Conservation (phyloP, 2,329 filamentous ascomycete genomes). For the Zymoseptoria brevis region DNA sequence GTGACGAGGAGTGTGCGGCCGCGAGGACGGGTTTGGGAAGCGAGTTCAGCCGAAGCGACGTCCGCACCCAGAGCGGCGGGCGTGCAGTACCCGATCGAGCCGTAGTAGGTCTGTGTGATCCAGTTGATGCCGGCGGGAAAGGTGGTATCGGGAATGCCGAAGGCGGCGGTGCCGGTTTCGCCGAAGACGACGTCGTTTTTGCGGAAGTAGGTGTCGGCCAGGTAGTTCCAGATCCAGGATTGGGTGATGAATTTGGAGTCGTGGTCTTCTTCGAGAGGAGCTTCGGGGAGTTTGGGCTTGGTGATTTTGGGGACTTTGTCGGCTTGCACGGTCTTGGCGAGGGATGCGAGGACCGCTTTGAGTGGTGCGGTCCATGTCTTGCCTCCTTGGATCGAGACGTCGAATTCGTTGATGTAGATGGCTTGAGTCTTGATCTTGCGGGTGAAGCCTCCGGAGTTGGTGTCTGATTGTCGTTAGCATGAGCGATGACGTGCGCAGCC, state of each 20-base stretch:
- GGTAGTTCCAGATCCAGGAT: conserved; percentile 35
- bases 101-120: conserved; percentile 70
- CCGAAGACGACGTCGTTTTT: conserved; percentile 72
- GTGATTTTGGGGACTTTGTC: conserved; percentile 19
- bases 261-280: conserved; percentile 25
- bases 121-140: conserved; percentile 73
- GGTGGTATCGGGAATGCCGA: conserved; percentile 77
- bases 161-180: conserved; percentile 81
- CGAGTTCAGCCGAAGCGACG: conserved; percentile 60
- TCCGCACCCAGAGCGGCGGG: conserved; percentile 61
- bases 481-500: no score
- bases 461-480: conserved; percentile 10
- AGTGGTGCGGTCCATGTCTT: conserved; percentile 30
- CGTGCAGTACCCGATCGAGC: conserved; percentile 58
- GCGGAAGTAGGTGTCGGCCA: conserved; percentile 44
- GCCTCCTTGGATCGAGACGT: conserved; percentile 30
- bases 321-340: conserved; percentile 21
- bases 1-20: conserved; percentile 58
- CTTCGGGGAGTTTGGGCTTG: conserved; percentile 24
- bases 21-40: conserved; percentile 10
- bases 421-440: conserved; percentile 26
- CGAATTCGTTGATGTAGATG: conserved; percentile 32
- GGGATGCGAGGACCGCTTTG: conserved; percentile 30
- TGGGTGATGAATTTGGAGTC: conserved; percentile 35
- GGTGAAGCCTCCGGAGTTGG: conserved; percentile 37